Evolutionary conservation across 192 early-diverging fungal genomes (phyloP), one percentile per base, ranked within the genome.

Genomic region (Allomyces macrogynus): DNA sequence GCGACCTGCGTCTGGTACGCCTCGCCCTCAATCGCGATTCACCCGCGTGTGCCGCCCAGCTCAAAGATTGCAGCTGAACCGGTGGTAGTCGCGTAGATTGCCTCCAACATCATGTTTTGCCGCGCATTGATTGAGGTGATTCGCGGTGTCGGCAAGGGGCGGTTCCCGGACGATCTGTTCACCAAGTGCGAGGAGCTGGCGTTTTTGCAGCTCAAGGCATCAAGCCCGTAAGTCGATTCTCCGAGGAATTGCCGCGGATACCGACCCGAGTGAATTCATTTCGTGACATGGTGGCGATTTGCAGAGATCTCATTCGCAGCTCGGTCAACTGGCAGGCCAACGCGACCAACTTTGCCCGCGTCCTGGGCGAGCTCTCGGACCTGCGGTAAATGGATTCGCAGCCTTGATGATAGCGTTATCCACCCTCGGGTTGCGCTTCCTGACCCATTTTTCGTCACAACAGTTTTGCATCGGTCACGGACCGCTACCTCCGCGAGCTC

Each of bases 101-200:
- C 77, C 2, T 83, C 88, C 0, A 77, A 86, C n/a, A 90, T 85
- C 72, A 92, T 99, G 57, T 72, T 97, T 43, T 92, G 91, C 67
- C 79, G 93, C 1, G 85, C 87, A 0, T 73, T 97, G 64, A 86
- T 89, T 40, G 89, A 88, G 65, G 89, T 99, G 61, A 82, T 96
- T 2, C 77, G 79, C 61, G 77, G 84, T 54, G 75, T 96, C 4
- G 81, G 83, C 61, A 73, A 81, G 20, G 81, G 84, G 44, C 78
- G 83, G 14, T 65, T 97, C 23, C 83, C 85, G 12, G 84, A 91
- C 60, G 87, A 91, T 54, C 73, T 93, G 9, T 94, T 90, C 1
- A 83, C 81, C 40, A 86, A 88, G 63, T 72, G 97, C 24, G 96
- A 99, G 75, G 91, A 95, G 70, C 85, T 94, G 44, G 86, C 92